Conservation (phyloP, 176 grass and related monocot species). For the Aegilops longissima region DNA sequence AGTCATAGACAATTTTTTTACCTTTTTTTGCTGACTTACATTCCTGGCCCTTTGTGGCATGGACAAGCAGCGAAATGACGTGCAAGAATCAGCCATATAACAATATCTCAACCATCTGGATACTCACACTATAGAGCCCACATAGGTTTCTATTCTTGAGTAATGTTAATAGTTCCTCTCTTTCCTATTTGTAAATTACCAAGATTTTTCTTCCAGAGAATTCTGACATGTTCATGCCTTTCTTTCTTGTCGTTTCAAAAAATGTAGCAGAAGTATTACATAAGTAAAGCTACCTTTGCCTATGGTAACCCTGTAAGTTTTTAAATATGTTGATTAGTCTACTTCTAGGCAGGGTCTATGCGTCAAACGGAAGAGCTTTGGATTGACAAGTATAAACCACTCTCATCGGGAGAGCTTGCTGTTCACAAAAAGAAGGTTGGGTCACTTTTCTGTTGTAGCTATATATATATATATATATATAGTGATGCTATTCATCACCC, state of each 20-base stretch:
- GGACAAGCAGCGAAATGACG: no score
- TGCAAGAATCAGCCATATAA: no score
- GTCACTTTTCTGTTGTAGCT: conserved; percentile 3
- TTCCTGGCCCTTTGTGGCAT: no score
- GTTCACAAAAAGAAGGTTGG: conserved; percentile 94
- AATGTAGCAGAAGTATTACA: not conserved
- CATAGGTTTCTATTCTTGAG: not conserved
- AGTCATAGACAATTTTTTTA: no score
- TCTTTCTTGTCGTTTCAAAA: not conserved
- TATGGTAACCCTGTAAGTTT: not conserved
- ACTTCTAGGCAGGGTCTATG: conserved; percentile 65
- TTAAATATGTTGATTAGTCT: conserved; percentile 49
- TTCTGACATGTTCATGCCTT: not conserved
- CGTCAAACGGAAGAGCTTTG: conserved; percentile 70
- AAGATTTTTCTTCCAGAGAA: not conserved
- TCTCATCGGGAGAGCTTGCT: conserved; percentile 65
- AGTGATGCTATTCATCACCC: no score
- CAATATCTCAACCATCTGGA: not conserved
- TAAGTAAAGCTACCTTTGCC: not conserved
- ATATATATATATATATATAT: not conserved
- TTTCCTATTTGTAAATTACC: not conserved
- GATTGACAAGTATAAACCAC: conserved; percentile 87
- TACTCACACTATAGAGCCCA: not conserved
- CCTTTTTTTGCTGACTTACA: no score
- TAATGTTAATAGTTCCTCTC: not conserved